Evolutionary conservation across 2,329 filamentous ascomycete genomes (phyloP), one percentile per base, ranked within the genome.

Genomic region (Fusarium fracticaudum): DNA sequence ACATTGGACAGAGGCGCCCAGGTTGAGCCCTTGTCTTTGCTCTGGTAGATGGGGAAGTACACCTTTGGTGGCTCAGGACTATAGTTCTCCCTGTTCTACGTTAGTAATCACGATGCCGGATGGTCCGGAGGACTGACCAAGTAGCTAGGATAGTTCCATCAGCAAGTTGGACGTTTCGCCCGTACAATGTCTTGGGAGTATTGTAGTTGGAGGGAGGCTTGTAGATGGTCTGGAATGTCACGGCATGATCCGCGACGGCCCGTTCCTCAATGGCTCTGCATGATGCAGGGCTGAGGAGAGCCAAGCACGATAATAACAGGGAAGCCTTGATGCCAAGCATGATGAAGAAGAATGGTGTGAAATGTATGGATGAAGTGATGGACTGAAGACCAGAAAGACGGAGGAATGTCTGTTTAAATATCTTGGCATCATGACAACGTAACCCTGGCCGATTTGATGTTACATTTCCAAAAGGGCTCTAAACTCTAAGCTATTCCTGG

Each of bases 1-100:
- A 93, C 89, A 13, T 86, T 85, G 5, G 90, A 89, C 54, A 92
- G 84, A 77, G 91, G 86, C 14, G 84, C 83, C 91, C 91, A 94
- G 5, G 87, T 89, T 37, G 83, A 77, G 6, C 89, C 89, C 59
- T 84, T 81, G 77, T 91, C 88, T 18, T 76, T 81, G 35, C 86
- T 88, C 69, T 83, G 80, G 78, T 83, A 88, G 73, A 89, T 85
- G 58, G 87, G 89, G 77, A 89, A 90, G 77, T 83, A 83, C 17
- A 87, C 86, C 4, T 81, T 76, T 1, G 87, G 88, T 22, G 87
- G 87, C 73, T 90, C 84, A 5, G 86, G 86, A 43, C 84, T 85
- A 79, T 88, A 88, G 80, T 88, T 87, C 74, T 88, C 86, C 86
- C 87, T 88, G 2, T 86, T 5, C 2, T 2, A 8, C 11, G 45